Base-by-base conservation (phyloP, 2,329 filamentous ascomycete species). In the Metarhizium sp. region DNA sequence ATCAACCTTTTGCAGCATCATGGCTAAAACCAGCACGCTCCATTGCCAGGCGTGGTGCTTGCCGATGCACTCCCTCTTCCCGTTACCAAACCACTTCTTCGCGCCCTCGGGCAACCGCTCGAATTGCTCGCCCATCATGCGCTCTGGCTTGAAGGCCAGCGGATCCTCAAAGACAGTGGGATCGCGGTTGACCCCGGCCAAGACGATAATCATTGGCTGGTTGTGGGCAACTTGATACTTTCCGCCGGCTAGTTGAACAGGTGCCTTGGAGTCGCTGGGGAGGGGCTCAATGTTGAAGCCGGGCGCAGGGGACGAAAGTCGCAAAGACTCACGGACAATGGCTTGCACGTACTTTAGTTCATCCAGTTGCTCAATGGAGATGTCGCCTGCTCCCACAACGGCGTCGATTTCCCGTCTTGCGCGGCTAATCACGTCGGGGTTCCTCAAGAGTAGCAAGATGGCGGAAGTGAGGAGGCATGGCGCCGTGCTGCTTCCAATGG, bases 401-500 rank as follows among this genome's bases (percentile, higher is more conserved):
- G 71, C 59, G 59, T 82, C 79, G 0, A 84, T 68, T 64, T 85
- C 80, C 25, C 73, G 64, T 46, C 82, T 76, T 0, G 80, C 81
- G 40, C 68, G 71, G 36, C 66, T 62, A n/a, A 81, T 67, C 1
- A 69, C 73, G 0, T 71, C 64, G 0, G 79, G 79, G 62, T 79
- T 78, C 66, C 76, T 75, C 1, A 78, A 59, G 2, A 84, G 69
- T 52, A 78, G 74, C 60, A 78, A 76, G 57, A 83, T 75, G 8
- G 71, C 69, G 7, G 68, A 72, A 58, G 67, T 71, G 58, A 78
- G 63, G 62, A 72, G 68, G 57, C 73, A 75, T 2, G 76, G 76
- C 3, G 76, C 73, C 0, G 77, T 79, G 63, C 72, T 75, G 65
- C 72, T 77, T 4, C 78, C 81, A 52, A 84, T 83, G 45, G 86